Percentiles rank a stretch among this genome's conserved stretches.
These are phyloP conservation scores for Prunus dulcis DNA, from an alignment of 306 rosid species.

Conservation along the genomic window DNA sequence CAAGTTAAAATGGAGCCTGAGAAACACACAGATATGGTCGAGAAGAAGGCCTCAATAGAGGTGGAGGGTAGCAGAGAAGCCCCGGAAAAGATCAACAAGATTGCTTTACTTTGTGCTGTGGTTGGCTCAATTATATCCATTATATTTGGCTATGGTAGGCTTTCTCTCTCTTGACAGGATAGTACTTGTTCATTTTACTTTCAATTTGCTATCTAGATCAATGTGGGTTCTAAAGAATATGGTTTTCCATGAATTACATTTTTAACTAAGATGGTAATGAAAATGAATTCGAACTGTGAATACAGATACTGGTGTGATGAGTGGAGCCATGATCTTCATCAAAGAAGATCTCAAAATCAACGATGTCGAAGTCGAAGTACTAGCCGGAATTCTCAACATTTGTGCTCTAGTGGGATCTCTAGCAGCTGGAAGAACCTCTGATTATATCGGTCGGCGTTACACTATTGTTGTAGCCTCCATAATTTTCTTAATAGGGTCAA, in stretches of 20 bases:
- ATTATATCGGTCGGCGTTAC: slow-evolving; percentile 79
- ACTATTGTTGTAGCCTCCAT: slow-evolving; percentile 52
- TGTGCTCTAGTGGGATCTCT: slow-evolving; percentile 70
- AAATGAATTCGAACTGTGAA: neutral
- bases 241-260: neutral
- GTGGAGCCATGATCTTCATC: slow-evolving; percentile 88
- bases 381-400: slow-evolving; percentile 72
- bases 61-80: slow-evolving; percentile 11
- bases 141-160: slow-evolving; percentile 52
- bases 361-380: slow-evolving; percentile 62
- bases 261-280: neutral
- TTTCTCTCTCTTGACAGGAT: neutral
- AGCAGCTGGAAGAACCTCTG: slow-evolving; percentile 67
- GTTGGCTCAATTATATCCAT: slow-evolving; percentile 56
- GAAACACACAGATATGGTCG: neutral
- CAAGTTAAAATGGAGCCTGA: neutral
- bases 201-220: neutral
- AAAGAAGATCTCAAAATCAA: slow-evolving; percentile 68
- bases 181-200: neutral
- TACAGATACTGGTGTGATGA: slow-evolving; percentile 91
- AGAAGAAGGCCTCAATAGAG: neutral
- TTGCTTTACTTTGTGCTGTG: slow-evolving; percentile 52
- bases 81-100: slow-evolving; percentile 35
- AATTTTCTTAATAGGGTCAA: slow-evolving; percentile 61
- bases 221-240: neutral